Base-by-base conservation (phyloP, 345 rosid species). In the Ceriops decandra region DNA sequence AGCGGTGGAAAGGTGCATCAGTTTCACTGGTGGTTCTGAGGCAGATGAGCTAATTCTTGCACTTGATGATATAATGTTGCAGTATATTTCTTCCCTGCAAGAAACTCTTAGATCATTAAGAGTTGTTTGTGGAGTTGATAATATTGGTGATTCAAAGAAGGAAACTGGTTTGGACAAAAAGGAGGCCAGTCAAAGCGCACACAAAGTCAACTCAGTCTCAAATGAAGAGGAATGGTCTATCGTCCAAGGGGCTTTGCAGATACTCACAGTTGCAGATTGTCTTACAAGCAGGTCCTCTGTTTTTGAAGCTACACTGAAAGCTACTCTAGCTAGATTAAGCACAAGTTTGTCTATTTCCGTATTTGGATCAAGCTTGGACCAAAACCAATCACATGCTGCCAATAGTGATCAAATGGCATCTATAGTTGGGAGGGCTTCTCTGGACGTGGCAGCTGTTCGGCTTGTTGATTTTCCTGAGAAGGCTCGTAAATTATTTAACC, bases 181-280 rank as follows among this genome's bases (percentile, higher is more conserved):
- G 69, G 98, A 91, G 15, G 89, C 77, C 35, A 70, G 78, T 72
- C 89, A 85, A 75, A 83, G 68, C 76, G 70, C 84, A 57, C 88
- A 93, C 47, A 91, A 84, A 82, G 82, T 38, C 56, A 96, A 90
- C 64, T 72, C 67, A 73, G 74, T 83, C 57, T 95, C 97, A 27
- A 91, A 87, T 78, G 99, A 95, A 68, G 96, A 89, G 82, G 99
- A 95, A 80, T 95, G 99, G 99, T 95, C 99, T 64, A 91, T 95
- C 63, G 95, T 95, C 62, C 97, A 91, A 74, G 99, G 97, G 75
- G 93, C 97, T 61, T 68, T 95, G 69, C 99, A 95, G 80, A 85
- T 95, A 75, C 90, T 95, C 24, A 95, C 97, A 10, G 97, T 95
- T 52, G 95, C 95, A 77, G 99, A 95, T 78, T 89, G 96, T 80